Evolutionary conservation across 1,139 yeast genomes (phyloP), one percentile per base, ranked within the genome.

Genomic region (Blastobotrys buckinghamii): DNA sequence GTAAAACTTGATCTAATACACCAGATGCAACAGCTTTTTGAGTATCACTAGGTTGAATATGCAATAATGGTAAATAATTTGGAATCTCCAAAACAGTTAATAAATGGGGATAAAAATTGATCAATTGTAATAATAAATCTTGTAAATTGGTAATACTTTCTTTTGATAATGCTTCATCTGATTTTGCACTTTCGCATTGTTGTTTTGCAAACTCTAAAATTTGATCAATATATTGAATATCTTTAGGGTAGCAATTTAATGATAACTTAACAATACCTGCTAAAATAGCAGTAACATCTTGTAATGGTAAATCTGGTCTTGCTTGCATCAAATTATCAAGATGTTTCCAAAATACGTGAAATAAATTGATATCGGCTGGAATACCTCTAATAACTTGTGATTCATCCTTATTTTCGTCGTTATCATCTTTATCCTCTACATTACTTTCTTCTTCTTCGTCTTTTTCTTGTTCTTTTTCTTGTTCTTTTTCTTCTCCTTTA

Each of bases 261-360:
- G 89, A 75, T 39, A 90, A 67, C 53, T 77, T 77, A 45, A 84
- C 74, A 38, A 86, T 75, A 15, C 85, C 78, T 50, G 81, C 82
- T 43, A 88, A 71, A 29, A 89, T 72, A 0, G 77, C 73, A 6
- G 87, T 76, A 50, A 80, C 79, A 54, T 86, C 94, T 42, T 77
- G 79, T 20, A 79, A 62, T 0, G 89, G 71, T 26, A 89, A 66
- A 46, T 82, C 84, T 0, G 87, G 83, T 50, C 84, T 79, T 8
- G 73, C 66, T 46, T 77, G 72, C 49, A 74, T 72, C 27, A 87
- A 64, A 42, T 74, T 74, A 34, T 72, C 66, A 51, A 85, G 76
- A 59, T 84, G 86, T 9, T 68, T 65, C 82, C 92, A 82, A 62
- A 88, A 84, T 19, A 71, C 73, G 35, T 73, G 74, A 60, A 86